Percentiles rank a stretch among this genome's conserved stretches.
phyloP scores from a whole-genome alignment of 148 eudicot genomes.

The Vaccinium corymbosum region DNA sequence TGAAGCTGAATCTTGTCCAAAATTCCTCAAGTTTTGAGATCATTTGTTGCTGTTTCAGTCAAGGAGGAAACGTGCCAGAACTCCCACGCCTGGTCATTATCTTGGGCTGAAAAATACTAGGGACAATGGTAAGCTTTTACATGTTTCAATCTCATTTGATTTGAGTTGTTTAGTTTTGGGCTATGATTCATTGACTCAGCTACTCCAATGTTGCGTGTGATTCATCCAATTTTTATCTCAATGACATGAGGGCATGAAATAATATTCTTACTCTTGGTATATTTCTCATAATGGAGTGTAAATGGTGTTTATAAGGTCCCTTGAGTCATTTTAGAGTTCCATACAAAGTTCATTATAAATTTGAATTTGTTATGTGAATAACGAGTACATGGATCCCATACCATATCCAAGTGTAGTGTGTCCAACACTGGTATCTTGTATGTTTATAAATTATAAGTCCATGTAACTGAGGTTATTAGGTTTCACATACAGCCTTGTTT shows the following conservation, averaged over 20 bases:
- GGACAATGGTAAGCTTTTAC: conserved; percentile 38
- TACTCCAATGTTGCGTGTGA: neutral
- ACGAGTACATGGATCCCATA: neutral
- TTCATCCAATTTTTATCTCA: neutral
- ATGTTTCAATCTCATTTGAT: conserved; percentile 2
- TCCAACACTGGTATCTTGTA: neutral
- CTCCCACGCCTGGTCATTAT: conserved; percentile 98
- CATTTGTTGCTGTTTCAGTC: conserved; percentile 53
- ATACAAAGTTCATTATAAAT: neutral
- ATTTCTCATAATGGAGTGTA: neutral
- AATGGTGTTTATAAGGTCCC: neutral
- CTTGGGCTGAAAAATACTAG: conserved; percentile 79
- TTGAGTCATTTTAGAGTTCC: neutral
- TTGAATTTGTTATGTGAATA: neutral
- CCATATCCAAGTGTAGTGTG: neutral
- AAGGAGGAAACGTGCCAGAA: conserved; percentile 91
- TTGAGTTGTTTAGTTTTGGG: neutral
- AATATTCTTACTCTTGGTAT: neutral
- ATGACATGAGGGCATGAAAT: neutral
- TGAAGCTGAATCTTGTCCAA: neutral
- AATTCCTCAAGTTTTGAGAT: conserved; percentile 13
- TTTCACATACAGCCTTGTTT: conserved; percentile 19
- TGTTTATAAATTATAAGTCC: neutral
- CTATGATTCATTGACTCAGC: neutral
- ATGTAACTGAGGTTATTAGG: neutral